phyloP scores from a whole-genome alignment of 352 stramenopile genomes.

The Pythium sukuiense region DNA sequence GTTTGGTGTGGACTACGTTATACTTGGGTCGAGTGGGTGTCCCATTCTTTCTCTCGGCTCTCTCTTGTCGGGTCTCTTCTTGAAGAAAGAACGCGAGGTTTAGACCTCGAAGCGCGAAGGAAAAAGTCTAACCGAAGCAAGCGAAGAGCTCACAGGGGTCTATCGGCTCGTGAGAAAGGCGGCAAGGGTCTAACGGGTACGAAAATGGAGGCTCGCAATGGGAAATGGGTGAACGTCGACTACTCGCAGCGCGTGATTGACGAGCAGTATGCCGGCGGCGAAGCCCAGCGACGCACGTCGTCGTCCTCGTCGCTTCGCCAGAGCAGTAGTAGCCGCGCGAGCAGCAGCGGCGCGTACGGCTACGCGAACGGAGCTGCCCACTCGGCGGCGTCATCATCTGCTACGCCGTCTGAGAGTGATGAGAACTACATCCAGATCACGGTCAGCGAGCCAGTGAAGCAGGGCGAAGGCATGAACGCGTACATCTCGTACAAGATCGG shows the following conservation, averaged over 20 bases:
- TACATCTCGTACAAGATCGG: constrained; percentile 97
- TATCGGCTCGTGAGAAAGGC: constrained; percentile 2
- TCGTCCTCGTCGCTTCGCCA: constrained; percentile 14
- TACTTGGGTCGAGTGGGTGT: not conserved
- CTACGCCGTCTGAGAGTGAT: constrained; percentile 9
- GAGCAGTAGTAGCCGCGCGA: constrained; percentile 13
- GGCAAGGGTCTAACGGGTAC: not conserved
- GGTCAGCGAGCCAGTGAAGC: constrained; percentile 95
- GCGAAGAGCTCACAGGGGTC: not conserved
- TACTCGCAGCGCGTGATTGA: constrained; percentile 71
- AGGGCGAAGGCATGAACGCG: constrained; percentile 96
- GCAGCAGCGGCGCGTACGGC: not conserved
- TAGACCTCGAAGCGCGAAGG: not conserved
- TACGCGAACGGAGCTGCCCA: not conserved
- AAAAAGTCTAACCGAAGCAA: not conserved
- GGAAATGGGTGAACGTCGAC: constrained; percentile 89
- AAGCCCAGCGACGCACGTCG: constrained; percentile 23
- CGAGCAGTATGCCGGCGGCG: constrained; percentile 30
- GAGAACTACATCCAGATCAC: constrained; percentile 69
- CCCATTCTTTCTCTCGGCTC: constrained; percentile 3
- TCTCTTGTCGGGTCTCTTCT: constrained; percentile 3
- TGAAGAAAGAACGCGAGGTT: constrained; percentile 2
- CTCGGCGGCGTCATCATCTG: not conserved
- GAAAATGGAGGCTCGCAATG: constrained; percentile 52
- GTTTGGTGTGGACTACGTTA: constrained; percentile 6